Percentiles rank a stretch among this genome's conserved stretches.
Conservation (phyloP, 441 rosid genomes). For the Pelargonium myrrhifolium region DNA sequence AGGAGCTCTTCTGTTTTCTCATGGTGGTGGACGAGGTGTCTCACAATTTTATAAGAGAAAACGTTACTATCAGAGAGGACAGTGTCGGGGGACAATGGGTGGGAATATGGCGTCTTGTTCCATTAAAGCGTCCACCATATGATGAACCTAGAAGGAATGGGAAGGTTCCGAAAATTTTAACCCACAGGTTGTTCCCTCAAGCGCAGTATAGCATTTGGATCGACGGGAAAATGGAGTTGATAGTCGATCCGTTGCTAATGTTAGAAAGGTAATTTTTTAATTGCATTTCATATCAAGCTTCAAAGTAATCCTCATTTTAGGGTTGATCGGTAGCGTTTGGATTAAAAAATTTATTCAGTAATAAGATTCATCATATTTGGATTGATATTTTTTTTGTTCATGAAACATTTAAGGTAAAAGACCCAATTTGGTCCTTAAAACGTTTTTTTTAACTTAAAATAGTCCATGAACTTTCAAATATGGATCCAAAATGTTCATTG, state of each 20-base stretch:
- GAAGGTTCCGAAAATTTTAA: constrained; percentile 90
- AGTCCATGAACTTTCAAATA: too few species aligned
- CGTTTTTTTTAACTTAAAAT: too few species aligned
- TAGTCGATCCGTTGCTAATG: constrained; percentile 75
- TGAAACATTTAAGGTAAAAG: too few species aligned
- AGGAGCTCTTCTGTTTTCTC: constrained; percentile 76
- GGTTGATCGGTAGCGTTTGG: too few species aligned
- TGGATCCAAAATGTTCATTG: too few species aligned
- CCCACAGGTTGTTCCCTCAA: constrained; percentile 89
- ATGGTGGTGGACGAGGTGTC: constrained; percentile 86
- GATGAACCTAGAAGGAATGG: constrained; percentile 97
- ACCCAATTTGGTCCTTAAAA: too few species aligned
- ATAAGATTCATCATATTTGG: too few species aligned
- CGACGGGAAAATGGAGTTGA: constrained; percentile 96
- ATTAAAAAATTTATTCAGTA: too few species aligned
- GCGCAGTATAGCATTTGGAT: constrained; percentile 96
- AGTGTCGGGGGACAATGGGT: constrained; percentile 64
- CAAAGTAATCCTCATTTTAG: too few species aligned
- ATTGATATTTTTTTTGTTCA: too few species aligned
- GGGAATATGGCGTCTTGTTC: constrained; percentile 86
- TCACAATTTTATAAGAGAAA: constrained; percentile 50
- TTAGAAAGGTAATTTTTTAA: constrained; percentile 58
- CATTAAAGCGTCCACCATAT: constrained; percentile 69
- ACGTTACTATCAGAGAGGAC: constrained; percentile 59
- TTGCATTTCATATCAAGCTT: too few species aligned